Evolutionary conservation across 257 asterid species (phyloP).

Genomic region (Forsythia suspensa): DNA sequence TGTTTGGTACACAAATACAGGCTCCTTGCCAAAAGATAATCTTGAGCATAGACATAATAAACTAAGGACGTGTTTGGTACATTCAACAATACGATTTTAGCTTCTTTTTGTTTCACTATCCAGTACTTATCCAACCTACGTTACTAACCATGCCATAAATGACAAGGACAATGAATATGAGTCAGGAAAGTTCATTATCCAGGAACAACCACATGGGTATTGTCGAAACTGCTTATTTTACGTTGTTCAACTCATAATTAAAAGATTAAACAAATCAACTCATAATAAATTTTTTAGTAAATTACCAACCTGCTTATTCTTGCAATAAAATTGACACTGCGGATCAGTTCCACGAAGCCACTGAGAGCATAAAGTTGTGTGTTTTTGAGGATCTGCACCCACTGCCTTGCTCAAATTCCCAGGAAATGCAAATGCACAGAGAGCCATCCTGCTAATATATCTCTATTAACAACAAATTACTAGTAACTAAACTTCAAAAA

Average conservation of each 20-base stretch:
- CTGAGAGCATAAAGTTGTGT: conserved; percentile 31
- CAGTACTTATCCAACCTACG: not conserved
- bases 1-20: not conserved
- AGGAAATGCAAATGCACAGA: conserved; percentile 57
- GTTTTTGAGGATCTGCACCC: conserved; percentile 42
- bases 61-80: not conserved
- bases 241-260: not conserved
- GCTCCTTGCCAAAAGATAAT: not conserved
- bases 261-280: not conserved
- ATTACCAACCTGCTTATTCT: conserved; percentile 49
- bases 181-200: not conserved
- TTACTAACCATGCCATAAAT: not conserved
- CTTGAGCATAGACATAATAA: not conserved
- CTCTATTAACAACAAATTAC: not conserved
- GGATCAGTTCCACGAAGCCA: conserved; percentile 60
- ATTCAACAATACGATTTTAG: not conserved
- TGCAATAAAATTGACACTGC: conserved; percentile 37
- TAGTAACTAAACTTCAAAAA: not conserved
- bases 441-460: conserved; percentile 46
- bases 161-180: not conserved
- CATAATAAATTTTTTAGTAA: not conserved
- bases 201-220: not conserved
- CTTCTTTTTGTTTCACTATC: not conserved
- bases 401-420: conserved; percentile 49
- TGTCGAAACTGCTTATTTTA: not conserved